Base-by-base conservation (phyloP, 805 yeast species). In the Candida khao-thaluensis region DNA sequence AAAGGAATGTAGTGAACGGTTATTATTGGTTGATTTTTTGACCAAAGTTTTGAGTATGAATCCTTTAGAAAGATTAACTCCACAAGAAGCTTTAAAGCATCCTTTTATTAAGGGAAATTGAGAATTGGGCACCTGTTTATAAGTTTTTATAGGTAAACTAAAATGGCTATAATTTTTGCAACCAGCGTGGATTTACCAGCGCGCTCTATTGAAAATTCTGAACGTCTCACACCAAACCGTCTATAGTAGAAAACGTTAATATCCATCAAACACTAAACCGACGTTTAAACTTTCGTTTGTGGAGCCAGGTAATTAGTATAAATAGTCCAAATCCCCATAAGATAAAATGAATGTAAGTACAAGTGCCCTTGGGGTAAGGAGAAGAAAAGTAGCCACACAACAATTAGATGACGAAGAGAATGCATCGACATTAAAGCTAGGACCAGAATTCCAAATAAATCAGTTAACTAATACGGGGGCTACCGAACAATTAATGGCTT, bases 31-130 rank as follows among this genome's bases (percentile, higher is more conserved):
- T 17, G 95, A 91, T 59, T 87, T 93, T 51, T 69, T 93, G 35
- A 62, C 70, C 30, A 95, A 95, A 17, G 74, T 87, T 7, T 67
- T 93, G 45, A 86, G 83, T 48, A 61, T 88, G 52, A 90, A 91
- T 59, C 99, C 99, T 0, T 72, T 93, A 51, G 96, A 89, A 59
- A 77, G 99, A 51, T 85, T 96, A 84, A 87, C 97, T 0, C 99
- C 99, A 9, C 96, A 88, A 50, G 97, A 93, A 59, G 99, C 98
- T 0, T 69, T 82, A 11, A 69, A 77, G 59, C 99, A 93, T 64
- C 97, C 98, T 0, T 93, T 93, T 59, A 79, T 93, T 14, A 84
- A 35, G 29, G 36, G 21, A 9, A n/a, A n/a, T n/a, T n/a, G n/a
- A n/a, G n/a, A n/a, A n/a, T n/a, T n/a, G n/a, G n/a, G n/a, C n/a